Evolutionary conservation across 139 green algal genomes (phyloP).

Genomic region (Micractinium conductrix): DNA sequence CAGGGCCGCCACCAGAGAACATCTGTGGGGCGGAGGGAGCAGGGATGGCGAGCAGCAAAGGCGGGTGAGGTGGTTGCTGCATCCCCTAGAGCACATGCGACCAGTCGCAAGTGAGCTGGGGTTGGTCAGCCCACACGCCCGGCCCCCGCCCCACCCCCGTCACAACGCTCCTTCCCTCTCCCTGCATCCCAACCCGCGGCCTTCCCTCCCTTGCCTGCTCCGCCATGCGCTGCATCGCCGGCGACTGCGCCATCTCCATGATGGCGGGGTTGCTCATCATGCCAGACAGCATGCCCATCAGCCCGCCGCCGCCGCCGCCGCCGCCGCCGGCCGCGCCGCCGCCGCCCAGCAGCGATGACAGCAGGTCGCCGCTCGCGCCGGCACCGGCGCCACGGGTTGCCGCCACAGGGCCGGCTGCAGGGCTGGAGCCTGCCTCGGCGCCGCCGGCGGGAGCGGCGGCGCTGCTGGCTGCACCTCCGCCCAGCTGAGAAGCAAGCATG

Average conservation of each 20-base stretch:
- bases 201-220: constrained; percentile 14
- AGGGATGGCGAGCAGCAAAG: neutral
- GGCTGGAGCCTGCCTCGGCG: too few relatives aligned
- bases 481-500: neutral
- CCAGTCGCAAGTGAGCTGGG: too few relatives aligned
- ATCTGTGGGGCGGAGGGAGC: neutral
- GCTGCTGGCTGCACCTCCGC: neutral
- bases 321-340: neutral
- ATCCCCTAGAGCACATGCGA: too few relatives aligned
- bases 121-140: too few relatives aligned
- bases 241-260: constrained; percentile 40
- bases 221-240: constrained; percentile 43
- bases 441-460: neutral
- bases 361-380: constrained; percentile 3
- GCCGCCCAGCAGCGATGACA: neutral
- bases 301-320: constrained; percentile 25
- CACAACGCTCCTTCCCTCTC: too few relatives aligned
- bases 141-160: too few relatives aligned
- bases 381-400: neutral
- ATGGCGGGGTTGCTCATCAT: constrained; percentile 35
- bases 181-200: neutral
- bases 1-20: constrained; percentile 22
- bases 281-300: constrained; percentile 29
- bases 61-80: too few relatives aligned
- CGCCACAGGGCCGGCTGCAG: neutral